Percentiles rank a stretch among this genome's conserved stretches.
Evolutionary conservation across 768 basidiomycete species (phyloP).

Genomic region (Tulasnella sp.): DNA sequence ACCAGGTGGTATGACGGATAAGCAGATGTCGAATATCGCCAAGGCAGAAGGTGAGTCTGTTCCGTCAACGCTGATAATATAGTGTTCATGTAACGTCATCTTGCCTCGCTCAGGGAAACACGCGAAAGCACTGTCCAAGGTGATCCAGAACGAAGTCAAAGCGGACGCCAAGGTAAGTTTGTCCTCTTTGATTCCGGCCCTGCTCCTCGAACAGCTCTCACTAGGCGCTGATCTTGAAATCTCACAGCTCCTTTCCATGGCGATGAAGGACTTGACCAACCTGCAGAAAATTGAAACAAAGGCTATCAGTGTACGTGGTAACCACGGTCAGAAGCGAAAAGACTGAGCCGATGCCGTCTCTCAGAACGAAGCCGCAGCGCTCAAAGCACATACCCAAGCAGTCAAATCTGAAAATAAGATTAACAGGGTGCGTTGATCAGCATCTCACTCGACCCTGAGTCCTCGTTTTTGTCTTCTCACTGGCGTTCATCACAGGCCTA

Average conservation of each 20-base stretch:
- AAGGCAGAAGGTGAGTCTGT: conserved; percentile 7
- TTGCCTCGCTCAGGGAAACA: conserved; percentile 38
- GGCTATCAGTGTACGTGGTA: conserved; percentile 38
- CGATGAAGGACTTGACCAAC: conserved; percentile 52
- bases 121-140: conserved; percentile 49
- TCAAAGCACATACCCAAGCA: conserved; percentile 41
- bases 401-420: conserved; percentile 47
- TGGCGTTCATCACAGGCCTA: conserved; percentile 41
- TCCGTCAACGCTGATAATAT: neutral
- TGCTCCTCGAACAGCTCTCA: neutral
- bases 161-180: conserved; percentile 45
- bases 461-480: neutral
- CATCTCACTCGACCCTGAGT: too few species aligned
- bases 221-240: neutral
- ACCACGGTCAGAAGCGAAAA: too few species aligned
- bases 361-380: conserved; percentile 43
- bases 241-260: conserved; percentile 32
- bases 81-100: neutral
- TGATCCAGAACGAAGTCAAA: conserved; percentile 59
- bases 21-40: neutral
- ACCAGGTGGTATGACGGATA: neutral
- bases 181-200: neutral
- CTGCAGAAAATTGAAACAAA: conserved; percentile 59
- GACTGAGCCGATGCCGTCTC: too few species aligned
- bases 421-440: conserved; percentile 10